Evolutionary conservation across 2,329 filamentous ascomycete species (phyloP), one percentile per base, ranked within the genome.

Genomic region (Exophiala sp.): DNA sequence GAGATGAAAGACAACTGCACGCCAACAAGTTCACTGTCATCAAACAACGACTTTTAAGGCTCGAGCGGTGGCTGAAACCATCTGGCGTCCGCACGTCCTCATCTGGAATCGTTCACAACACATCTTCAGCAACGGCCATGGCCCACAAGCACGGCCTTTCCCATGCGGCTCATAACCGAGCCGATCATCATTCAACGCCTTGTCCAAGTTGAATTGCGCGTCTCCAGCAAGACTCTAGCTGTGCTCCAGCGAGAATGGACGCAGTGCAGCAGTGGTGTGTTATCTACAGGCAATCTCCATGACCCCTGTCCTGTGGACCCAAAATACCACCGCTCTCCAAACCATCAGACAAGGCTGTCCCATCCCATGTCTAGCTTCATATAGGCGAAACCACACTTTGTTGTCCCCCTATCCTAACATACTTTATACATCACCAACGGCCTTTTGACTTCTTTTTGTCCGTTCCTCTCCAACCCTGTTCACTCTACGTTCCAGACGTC

Each of bases 301-400:
- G 14, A 29, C 46, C 54, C 50, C 50, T 53, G 50, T 47, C 47
- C 34, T 34, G 54, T 57, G 50, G 44, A 53, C 33, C 55, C 44
- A 36, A 18, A 38, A 36, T 29, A 36, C 24, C 42, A 33, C 24
- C 24, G n/a, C 10, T 24, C 44, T 35, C 11, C 42, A 18, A 36
- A 44, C n/a, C 39, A 39, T 40, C 41, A 44, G 41, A 38, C 57
- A 50, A 57, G 54, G 47, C 57, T 59, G 50, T 50, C 52, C 49
- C 47, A 47, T 49, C 42, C 35, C 35, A 38, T 38, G 35, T 38
- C 12, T 16, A 38, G 35, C 24, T 29, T 29, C 24, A 29, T 8
- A 29, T 29, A 29, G 24, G 5, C 24, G 24, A 29, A 29, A 29
- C 24, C 24, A 29, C 24, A 29, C 24, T 29, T 29, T 29, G 24